Evolutionary conservation across 768 basidiomycete species (phyloP).

Genomic region (Gloeostereum incarnatum): DNA sequence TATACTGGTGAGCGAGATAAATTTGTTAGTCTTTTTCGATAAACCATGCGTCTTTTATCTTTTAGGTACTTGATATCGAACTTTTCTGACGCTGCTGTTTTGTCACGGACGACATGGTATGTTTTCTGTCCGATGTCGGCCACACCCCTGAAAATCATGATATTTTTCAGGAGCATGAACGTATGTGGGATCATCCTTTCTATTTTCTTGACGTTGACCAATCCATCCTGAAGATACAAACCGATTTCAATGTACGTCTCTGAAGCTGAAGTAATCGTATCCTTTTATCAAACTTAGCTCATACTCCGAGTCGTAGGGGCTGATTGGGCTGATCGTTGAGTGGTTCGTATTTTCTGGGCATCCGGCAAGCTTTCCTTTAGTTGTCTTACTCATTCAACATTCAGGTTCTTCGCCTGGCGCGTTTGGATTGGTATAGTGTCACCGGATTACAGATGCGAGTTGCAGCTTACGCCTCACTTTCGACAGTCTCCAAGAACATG

Average conservation of each 20-base stretch:
- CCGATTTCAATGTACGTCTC: slow-evolving; percentile 35
- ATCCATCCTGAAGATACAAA: slow-evolving; percentile 30
- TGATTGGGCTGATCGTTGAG: slow-evolving; percentile 41
- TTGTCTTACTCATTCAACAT: background rate
- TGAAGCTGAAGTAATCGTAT: background rate
- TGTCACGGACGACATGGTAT: slow-evolving; percentile 31
- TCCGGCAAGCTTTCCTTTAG: background rate
- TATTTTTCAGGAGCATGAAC: slow-evolving; percentile 29
- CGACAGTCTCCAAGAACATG: slow-evolving; percentile 33
- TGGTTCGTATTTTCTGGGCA: slow-evolving; percentile 19
- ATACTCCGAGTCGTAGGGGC: slow-evolving; percentile 20
- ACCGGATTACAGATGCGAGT: background rate
- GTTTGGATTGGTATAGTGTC: slow-evolving; percentile 34
- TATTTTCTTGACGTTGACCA: slow-evolving; percentile 9
- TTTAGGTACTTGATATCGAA: slow-evolving; percentile 38
- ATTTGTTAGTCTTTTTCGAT: background rate
- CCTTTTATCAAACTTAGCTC: background rate
- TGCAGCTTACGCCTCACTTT: background rate
- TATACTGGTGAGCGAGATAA: slow-evolving; percentile 29
- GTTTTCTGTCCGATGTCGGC: slow-evolving; percentile 4
- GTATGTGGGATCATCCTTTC: slow-evolving; percentile 13
- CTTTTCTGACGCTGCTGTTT: slow-evolving; percentile 25
- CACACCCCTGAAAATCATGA: background rate
- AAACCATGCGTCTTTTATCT: background rate
- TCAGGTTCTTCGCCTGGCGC: slow-evolving; percentile 43